Percentiles rank a stretch among this genome's conserved stretches.
These are phyloP conservation scores for Ceratocystis alfenasii DNA, from an alignment of 2,329 filamentous ascomycete species.

Conservation along the genomic window DNA sequence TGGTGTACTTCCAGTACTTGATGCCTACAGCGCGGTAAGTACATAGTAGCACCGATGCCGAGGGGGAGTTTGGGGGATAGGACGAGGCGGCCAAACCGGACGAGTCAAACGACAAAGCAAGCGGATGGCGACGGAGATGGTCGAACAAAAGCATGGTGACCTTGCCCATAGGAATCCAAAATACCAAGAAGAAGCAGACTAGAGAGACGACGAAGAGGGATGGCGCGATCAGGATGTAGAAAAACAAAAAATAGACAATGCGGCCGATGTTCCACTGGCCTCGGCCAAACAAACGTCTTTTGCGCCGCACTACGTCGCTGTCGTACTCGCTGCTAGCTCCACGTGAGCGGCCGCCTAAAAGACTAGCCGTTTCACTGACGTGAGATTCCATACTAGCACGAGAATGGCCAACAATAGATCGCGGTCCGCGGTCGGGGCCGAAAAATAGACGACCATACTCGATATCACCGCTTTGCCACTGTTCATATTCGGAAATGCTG, in stretches of 20 bases:
- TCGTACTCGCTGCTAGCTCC: constrained; percentile 28
- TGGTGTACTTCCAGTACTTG: constrained; percentile 98
- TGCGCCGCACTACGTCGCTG: constrained; percentile 30
- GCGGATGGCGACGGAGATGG: constrained; percentile 81
- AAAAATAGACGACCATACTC: constrained; percentile 95
- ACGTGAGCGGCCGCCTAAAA: constrained; percentile 51
- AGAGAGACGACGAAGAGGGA: constrained; percentile 73
- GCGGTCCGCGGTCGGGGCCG: constrained; percentile 57
- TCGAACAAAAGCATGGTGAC: constrained; percentile 81
- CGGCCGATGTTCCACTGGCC: constrained; percentile 92
- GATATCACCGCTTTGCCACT: constrained; percentile 95
- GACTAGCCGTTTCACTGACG: constrained; percentile 74
- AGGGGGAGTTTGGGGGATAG: constrained; percentile 47
- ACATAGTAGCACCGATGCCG: constrained; percentile 81
- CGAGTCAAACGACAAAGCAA: constrained; percentile 86
- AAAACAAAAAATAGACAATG: constrained; percentile 91
- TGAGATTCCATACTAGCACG: constrained; percentile 79
- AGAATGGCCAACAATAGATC: constrained; percentile 74
- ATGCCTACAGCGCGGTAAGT: constrained; percentile 89
- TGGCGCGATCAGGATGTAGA: constrained; percentile 84
- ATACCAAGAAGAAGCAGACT: constrained; percentile 92
- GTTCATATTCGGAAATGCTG: constrained; percentile 96
- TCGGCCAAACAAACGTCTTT: constrained; percentile 82
- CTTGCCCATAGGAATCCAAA: constrained; percentile 97
- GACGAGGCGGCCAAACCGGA: constrained; percentile 64